Base-by-base conservation (phyloP, 805 yeast genomes). In the Candida taoyuanica region DNA sequence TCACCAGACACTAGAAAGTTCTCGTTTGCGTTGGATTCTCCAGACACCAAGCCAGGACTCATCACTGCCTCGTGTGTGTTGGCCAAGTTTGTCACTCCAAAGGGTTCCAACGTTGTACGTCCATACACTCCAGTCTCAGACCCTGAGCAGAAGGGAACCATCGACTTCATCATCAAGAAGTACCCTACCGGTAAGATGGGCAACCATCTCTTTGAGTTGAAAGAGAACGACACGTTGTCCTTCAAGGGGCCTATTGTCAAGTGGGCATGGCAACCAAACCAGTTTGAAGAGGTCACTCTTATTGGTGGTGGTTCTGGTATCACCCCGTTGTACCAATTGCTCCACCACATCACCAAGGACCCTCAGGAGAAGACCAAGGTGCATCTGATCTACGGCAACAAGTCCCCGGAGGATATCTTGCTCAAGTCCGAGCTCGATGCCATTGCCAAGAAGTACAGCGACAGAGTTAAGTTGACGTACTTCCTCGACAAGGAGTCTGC, bases 241-340 rank as follows among this genome's bases (percentile, higher is more conserved):
- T 84, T 93, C 74, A 91, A 88, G 71, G 98, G 98, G 35, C 98
- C 98, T 49, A 74, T 88, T 49, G 70, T 73, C 56, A 93, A 93
- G 72, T 89, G 93, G 85, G 78, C 82, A 60, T 86, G 94, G 87
- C 74, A 74, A 54, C 83, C 91, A 52, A 91, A 93, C 73, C 76
- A 80, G 60, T 91, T 76, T 70, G 76, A 84, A 56, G 69, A 78
- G 49, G 78, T 93, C 60, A 77, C 82, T 42, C 74, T 93, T 60
- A 71, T 93, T 52, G 98, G 96, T 55, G 98, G 95, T 58, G 98
- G 98, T 59, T 74, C 95, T 36, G 98, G 98, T 66, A 89, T 93
- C 63, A 86, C 97, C 33, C 98, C 98, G 43, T 73, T 93, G 65
- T 89, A 74, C 73, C 98, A 93, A 71, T 67, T 93, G 62, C 63